A percentile compares a stretch with the other conserved stretches of the same genome.
phyloP scores from a whole-genome alignment of 495 filamentous ascomycete species.

The Penicillium psychrofluorescens region DNA sequence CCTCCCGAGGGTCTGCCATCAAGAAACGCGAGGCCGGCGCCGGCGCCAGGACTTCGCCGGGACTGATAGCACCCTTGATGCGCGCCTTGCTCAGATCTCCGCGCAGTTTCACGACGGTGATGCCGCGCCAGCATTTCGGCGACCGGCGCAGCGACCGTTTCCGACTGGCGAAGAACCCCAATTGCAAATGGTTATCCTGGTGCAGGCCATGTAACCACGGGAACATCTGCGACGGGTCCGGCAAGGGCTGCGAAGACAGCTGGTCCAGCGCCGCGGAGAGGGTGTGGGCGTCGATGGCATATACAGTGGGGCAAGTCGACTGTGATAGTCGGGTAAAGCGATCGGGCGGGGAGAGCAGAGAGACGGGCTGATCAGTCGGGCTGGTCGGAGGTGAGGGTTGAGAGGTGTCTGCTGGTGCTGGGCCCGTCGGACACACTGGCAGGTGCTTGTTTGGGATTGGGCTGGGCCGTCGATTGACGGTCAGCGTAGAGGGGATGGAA shows the following conservation, averaged over 20 bases:
- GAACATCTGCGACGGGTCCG: conserved; percentile 77
- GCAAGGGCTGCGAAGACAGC: conserved; percentile 66
- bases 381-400: conserved; percentile 40
- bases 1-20: conserved; percentile 73
- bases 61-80: conserved; percentile 77
- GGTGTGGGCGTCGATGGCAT: conserved; percentile 60
- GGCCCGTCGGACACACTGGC: conserved; percentile 74
- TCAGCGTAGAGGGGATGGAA: conserved; percentile 29
- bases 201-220: conserved; percentile 99
- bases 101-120: conserved; percentile 84
- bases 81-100: conserved; percentile 67
- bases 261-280: conserved; percentile 69
- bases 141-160: conserved; percentile 62
- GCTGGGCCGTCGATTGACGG: conserved; percentile 36
- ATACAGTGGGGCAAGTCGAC: conserved; percentile 49
- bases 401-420: conserved; percentile 50
- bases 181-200: conserved; percentile 76
- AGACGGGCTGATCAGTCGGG: conserved; percentile 45
- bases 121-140: conserved; percentile 71
- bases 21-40: conserved; percentile 33
- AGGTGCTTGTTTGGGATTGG: conserved; percentile 88
- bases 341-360: conserved; percentile 70
- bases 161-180: conserved; percentile 78
- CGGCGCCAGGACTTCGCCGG: conserved; percentile 70
- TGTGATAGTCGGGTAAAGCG: conserved; percentile 49